Base-by-base conservation (phyloP, 2,329 filamentous ascomycete species). In the Penicillium aurantiogriseum region DNA sequence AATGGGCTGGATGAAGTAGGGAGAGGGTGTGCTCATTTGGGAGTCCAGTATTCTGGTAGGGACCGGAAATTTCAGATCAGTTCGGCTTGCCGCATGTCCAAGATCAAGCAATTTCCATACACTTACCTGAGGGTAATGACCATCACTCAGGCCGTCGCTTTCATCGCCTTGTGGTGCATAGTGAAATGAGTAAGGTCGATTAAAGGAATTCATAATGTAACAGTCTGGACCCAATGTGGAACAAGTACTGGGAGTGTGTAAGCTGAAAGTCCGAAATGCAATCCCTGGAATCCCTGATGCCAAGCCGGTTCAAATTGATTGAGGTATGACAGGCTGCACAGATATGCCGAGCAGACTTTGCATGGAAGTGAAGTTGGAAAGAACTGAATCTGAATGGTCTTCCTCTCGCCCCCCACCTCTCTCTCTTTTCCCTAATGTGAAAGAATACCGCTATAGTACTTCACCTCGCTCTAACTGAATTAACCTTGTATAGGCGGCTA, bases 301-400 rank as follows among this genome's bases (percentile, higher is more conserved):
- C 54, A 56, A 56, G 54, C 54, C 49, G 33, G 42, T 56, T 52
- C 31, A 19, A 36, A 51, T 53, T 35, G 11, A 42, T 45, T 47
- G 9, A 42, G 9, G 54, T 56, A 47, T 53, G 33, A 53, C 54
- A 53, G 25, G 42, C 36, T 56, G 54, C 29, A 44, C 27, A 23
- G 19, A 17, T 25, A 27, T n/a, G 33, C 33, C 42, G n/a, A 31
- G 5, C 21, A 39, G 27, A 51, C 17, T 36, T 25, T 42, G 9
- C 25, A 33, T 27, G 23, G 6, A 17, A 45, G 5, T 31, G 11
- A 31, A 31, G 17, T 10, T 23, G 8, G 4, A 11, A 35, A 35
- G 7, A 11, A 23, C 21, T 23, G 11, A 23, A 23, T 17, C 21
- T 17, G 11, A 23, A 23, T 17, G 5, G 5, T 31, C 29, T 46